These are phyloP conservation scores for Alternaria triticimaculans DNA, from an alignment of 2,329 filamentous ascomycete genomes.

Conservation along the genomic window DNA sequence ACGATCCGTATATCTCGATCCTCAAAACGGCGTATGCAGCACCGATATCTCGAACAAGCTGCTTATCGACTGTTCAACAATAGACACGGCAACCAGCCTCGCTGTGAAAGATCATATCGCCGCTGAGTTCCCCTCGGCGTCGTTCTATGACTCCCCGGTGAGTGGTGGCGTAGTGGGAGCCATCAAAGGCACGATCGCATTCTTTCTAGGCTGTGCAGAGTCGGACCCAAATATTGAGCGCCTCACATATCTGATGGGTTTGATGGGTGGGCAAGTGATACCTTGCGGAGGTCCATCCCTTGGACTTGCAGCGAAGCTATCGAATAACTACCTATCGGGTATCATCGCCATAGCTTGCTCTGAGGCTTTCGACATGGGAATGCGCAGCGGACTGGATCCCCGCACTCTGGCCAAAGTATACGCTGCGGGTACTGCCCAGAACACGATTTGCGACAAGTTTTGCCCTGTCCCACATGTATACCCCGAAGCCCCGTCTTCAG, in stretches of 20 bases:
- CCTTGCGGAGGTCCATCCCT: constrained; percentile 63
- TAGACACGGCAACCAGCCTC: constrained; percentile 61
- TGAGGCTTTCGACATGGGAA: constrained; percentile 67
- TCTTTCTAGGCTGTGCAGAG: constrained; percentile 62
- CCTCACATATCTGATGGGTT: constrained; percentile 53
- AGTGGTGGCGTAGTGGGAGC: constrained; percentile 62
- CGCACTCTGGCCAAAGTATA: constrained; percentile 60
- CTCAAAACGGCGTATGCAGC: constrained; percentile 52
- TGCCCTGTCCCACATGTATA: constrained; percentile 60
- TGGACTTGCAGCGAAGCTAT: constrained; percentile 65
- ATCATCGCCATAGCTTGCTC: constrained; percentile 65
- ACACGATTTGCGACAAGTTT: constrained; percentile 59
- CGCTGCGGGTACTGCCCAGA: constrained; percentile 60
- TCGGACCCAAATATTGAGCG: constrained; percentile 53
- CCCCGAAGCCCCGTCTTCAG: constrained; percentile 56
- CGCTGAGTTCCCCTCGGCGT: constrained; percentile 49
- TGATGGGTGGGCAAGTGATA: constrained; percentile 63
- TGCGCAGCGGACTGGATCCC: constrained; percentile 63
- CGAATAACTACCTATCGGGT: constrained; percentile 67
- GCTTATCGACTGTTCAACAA: constrained; percentile 63
- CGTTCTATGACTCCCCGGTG: constrained; percentile 62
- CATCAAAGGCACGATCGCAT: constrained; percentile 59
- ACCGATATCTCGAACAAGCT: constrained; percentile 54
- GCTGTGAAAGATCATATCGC: constrained; percentile 52
- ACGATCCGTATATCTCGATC: constrained; percentile 58